These are phyloP conservation scores for Suillus occidentalis DNA, from an alignment of 768 basidiomycete genomes.

Conservation along the genomic window DNA sequence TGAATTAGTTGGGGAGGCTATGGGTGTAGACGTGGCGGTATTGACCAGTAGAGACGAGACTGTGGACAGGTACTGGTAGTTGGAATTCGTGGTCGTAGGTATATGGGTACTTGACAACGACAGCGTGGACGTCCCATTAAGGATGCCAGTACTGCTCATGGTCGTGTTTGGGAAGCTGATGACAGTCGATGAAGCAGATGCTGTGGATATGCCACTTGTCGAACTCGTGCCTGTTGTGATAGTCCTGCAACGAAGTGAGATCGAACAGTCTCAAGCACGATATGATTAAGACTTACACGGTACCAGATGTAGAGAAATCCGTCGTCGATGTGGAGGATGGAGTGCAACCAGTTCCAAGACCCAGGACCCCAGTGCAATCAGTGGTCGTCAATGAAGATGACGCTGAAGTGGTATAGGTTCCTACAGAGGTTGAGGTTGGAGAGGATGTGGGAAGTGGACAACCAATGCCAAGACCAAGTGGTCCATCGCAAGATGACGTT, in stretches of 20 bases:
- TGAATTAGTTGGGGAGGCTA: constrained; percentile 24
- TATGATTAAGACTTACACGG: background rate
- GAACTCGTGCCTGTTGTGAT: background rate
- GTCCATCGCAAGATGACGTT: constrained; percentile 12
- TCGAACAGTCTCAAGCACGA: background rate
- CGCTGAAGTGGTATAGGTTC: background rate
- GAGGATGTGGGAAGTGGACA: constrained; percentile 10
- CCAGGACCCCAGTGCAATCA: constrained; percentile 8
- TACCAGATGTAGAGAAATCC: background rate
- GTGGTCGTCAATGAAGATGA: constrained; percentile 3
- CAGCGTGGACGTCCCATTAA: constrained; percentile 4
- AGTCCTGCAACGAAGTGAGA: background rate
- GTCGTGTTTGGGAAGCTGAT: constrained; percentile 31
- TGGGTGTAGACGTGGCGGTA: constrained; percentile 19
- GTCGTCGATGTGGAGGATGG: background rate
- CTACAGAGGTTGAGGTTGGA: constrained; percentile 11
- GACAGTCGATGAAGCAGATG: constrained; percentile 21
- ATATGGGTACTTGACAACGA: constrained; percentile 16
- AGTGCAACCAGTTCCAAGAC: constrained; percentile 12
- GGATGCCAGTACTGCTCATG: constrained; percentile 10
- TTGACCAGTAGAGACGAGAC: constrained; percentile 34
- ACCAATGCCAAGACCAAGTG: constrained; percentile 13
- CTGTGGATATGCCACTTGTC: constrained; percentile 4
- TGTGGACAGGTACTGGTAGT: constrained; percentile 36
- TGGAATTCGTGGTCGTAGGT: constrained; percentile 25